Percentiles rank a stretch among this genome's conserved stretches.
phyloP scores from a whole-genome alignment of 768 basidiomycete species.

The Ramaria rubella region DNA sequence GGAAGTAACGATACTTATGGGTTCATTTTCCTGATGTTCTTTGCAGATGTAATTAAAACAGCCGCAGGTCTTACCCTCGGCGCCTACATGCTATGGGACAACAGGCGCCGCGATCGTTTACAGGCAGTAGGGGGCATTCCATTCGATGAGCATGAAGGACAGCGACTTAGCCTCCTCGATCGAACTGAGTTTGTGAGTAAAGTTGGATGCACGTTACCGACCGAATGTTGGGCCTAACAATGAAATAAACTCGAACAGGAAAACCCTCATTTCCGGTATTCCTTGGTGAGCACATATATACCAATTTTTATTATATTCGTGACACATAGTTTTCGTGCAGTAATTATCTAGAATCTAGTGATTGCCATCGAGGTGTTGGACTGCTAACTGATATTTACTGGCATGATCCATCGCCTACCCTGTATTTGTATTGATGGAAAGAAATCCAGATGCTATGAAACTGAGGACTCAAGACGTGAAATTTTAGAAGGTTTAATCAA shows the following conservation, averaged over 20 bases:
- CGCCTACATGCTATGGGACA: slow-evolving; percentile 28
- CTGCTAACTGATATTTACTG: no score
- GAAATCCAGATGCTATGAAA: no score
- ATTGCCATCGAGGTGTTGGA: no score
- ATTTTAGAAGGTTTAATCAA: no score
- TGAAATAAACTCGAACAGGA: no score
- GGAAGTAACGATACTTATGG: no score
- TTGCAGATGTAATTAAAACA: slow-evolving; percentile 18
- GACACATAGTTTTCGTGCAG: no score
- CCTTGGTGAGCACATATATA: background rate
- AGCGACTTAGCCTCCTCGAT: slow-evolving; percentile 9
- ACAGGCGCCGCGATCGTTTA: slow-evolving; percentile 19
- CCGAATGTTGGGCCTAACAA: background rate
- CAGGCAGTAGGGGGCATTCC: background rate
- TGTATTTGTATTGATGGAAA: no score
- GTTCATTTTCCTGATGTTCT: slow-evolving; percentile 15
- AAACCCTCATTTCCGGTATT: slow-evolving; percentile 9
- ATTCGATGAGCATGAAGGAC: slow-evolving; percentile 3
- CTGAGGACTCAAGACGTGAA: no score
- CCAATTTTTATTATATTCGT: no score
- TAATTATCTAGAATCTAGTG: no score
- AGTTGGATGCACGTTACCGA: background rate
- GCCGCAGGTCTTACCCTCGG: slow-evolving; percentile 15
- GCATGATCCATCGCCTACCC: no score
- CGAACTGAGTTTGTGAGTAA: slow-evolving; percentile 4